phyloP scores from a whole-genome alignment of 192 early-diverging fungal species.

The Backusella australiensis region DNA sequence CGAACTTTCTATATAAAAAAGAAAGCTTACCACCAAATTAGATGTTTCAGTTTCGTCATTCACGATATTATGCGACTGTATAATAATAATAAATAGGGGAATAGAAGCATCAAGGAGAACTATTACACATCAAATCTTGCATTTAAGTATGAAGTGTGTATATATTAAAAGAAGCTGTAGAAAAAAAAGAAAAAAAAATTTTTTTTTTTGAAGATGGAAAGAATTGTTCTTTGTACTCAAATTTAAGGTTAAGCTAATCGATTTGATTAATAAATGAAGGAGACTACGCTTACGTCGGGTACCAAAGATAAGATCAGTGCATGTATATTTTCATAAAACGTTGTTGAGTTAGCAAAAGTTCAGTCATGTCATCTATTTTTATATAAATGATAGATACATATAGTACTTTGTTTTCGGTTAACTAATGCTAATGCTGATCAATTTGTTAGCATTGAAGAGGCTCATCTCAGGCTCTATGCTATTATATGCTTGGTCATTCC shows the following conservation, averaged over 20 bases:
- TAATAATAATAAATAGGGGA: not conserved
- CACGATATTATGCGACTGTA: not conserved
- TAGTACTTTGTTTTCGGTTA: too few species aligned
- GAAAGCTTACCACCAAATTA: not conserved
- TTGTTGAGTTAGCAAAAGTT: not conserved
- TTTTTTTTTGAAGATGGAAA: not conserved
- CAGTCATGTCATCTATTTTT: too few species aligned
- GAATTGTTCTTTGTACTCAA: not conserved
- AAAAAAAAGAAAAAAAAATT: not conserved
- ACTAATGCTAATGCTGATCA: too few species aligned
- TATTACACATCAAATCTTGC: not conserved
- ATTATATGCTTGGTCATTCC: too few species aligned
- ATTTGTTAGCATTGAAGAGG: too few species aligned
- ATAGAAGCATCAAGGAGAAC: not conserved
- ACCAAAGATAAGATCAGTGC: not conserved
- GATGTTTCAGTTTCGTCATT: not conserved
- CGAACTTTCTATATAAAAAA: not conserved
- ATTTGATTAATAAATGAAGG: not conserved
- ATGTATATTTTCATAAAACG: not conserved
- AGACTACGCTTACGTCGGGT: not conserved
- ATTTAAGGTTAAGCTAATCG: constrained; percentile 1
- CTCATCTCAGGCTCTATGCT: too few species aligned
- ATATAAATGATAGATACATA: too few species aligned
- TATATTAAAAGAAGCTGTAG: not conserved
- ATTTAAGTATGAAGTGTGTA: not conserved